phyloP scores from a whole-genome alignment of 2,329 filamentous ascomycete genomes.

The Xylariaceae sp. region DNA sequence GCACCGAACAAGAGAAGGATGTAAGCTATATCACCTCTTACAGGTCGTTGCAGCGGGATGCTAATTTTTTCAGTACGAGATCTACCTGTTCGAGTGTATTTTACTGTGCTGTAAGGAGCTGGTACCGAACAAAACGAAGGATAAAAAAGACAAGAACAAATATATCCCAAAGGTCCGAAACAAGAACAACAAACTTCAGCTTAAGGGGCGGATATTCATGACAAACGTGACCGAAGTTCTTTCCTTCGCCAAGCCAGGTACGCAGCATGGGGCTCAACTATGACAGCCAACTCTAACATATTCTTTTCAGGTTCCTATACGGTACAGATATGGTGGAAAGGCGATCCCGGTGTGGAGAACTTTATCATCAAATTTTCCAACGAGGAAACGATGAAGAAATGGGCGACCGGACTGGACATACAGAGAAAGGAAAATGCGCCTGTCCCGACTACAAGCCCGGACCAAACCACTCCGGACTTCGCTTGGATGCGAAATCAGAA shows the following conservation, averaged over 20 bases:
- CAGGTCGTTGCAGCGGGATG: slow-evolving; percentile 15
- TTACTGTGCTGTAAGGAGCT: slow-evolving; percentile 96
- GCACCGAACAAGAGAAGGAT: slow-evolving; percentile 90
- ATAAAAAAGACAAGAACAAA: slow-evolving; percentile 69
- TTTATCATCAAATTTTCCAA: slow-evolving; percentile 93
- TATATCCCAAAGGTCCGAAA: slow-evolving; percentile 61
- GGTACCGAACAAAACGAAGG: slow-evolving; percentile 79
- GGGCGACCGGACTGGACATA: slow-evolving; percentile 76
- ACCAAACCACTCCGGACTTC: slow-evolving; percentile 71
- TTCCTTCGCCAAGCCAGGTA: slow-evolving; percentile 84
- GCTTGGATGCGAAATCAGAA: slow-evolving; percentile 73
- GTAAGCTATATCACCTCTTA: slow-evolving; percentile 45
- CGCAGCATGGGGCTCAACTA: slow-evolving; percentile 34
- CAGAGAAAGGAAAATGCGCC: slow-evolving; percentile 69
- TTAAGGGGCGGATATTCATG: slow-evolving; percentile 99
- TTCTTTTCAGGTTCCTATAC: slow-evolving; percentile 75
- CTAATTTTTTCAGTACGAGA: slow-evolving; percentile 72
- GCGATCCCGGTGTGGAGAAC: slow-evolving; percentile 91
- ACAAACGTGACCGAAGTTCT: slow-evolving; percentile 97
- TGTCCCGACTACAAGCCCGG: slow-evolving; percentile 49
- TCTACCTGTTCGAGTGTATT: slow-evolving; percentile 95
- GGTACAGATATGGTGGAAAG: slow-evolving; percentile 98
- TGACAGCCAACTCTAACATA: slow-evolving; percentile 5
- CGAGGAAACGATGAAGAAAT: slow-evolving; percentile 92
- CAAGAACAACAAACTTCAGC: slow-evolving; percentile 80